Base-by-base conservation (phyloP, 371 early-diverging fungal genomes). In the Rhizopus sp. region DNA sequence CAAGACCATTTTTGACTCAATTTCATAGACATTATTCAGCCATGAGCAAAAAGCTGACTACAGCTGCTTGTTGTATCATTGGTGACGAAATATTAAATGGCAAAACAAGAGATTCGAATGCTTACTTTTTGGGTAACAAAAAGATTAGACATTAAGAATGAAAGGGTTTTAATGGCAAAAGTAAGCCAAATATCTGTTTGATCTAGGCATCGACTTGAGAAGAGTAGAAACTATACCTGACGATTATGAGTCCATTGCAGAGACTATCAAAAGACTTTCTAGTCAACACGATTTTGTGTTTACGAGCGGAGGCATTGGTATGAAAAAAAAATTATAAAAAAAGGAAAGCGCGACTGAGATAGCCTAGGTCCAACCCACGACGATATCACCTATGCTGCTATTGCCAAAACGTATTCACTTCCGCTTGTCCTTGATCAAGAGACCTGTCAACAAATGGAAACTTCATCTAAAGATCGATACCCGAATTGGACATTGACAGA, bases 61-160 rank as follows among this genome's bases (percentile, higher is more conserved):
- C 7, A 10, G 80, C 80, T 6, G 75, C 73, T 29, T 75, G 73
- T 38, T 72, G 71, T 34, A 69, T 78, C n/a, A 77, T 80, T 65
- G 80, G 80, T 40, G 91, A 91, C 68, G 91, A 91, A 58, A 85
- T 91, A 17, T 80, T 92, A 13, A 81, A 75, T 64, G 92, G 92
- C 42, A 90, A 88, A 62, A 87, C 86, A 13, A 75, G 63, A 39
- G 92, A 91, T 66, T 72, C 80, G 31, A 92, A 92, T 62, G 73
- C 85, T 6, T 56, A 81, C 33, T 83, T 62, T 38, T 69, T 88
- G 15, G 85, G 80, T 80, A 67, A 58, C 32, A 29, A 6, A n/a
- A 30, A 30, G 10, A 37, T 39, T 12, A 39, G 10, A 50, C 13
- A 23, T 16, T 23, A 31, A n/a, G n/a, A n/a, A n/a, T 46, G 3